These are phyloP conservation scores for Hypoxylon sp. DNA, from an alignment of 2,329 filamentous ascomycete species.

Conservation along the genomic window DNA sequence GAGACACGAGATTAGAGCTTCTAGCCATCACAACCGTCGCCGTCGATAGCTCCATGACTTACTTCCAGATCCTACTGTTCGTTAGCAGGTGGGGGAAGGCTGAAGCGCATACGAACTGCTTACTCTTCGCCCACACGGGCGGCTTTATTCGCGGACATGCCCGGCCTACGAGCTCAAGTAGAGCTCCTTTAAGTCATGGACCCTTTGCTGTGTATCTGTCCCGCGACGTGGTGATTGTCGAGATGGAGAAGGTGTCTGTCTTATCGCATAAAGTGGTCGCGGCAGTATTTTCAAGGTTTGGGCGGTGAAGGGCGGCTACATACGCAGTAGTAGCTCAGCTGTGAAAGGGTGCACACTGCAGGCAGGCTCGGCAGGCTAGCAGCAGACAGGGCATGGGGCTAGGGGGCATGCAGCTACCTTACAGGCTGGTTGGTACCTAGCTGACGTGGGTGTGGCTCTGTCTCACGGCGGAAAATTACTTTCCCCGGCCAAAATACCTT, in stretches of 20 bases:
- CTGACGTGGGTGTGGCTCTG: neutral
- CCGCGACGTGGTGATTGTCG: neutral
- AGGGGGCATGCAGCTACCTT: too few species aligned
- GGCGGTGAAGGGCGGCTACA: constrained; percentile 20
- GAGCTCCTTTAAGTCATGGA: constrained; percentile 39
- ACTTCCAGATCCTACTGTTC: constrained; percentile 84
- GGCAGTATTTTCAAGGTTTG: constrained; percentile 12
- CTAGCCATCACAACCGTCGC: constrained; percentile 1
- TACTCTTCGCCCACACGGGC: constrained; percentile 70
- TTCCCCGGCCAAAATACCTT: constrained; percentile 12
- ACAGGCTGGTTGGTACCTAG: constrained; percentile 1
- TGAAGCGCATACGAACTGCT: constrained; percentile 43
- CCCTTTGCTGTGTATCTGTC: constrained; percentile 2
- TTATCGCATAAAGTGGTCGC: neutral
- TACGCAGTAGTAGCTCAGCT: too few species aligned
- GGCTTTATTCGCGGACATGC: constrained; percentile 68
- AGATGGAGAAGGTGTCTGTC: neutral
- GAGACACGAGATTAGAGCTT: constrained; percentile 22
- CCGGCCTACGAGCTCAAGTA: constrained; percentile 42
- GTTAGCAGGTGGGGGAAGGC: constrained; percentile 27
- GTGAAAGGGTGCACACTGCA: neutral
- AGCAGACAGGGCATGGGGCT: neutral
- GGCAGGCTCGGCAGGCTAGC: neutral
- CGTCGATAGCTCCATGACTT: constrained; percentile 52
- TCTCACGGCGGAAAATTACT: constrained; percentile 17